Evolutionary conservation across 768 basidiomycete species (phyloP).

Genomic region (Boletus eberwhitei): DNA sequence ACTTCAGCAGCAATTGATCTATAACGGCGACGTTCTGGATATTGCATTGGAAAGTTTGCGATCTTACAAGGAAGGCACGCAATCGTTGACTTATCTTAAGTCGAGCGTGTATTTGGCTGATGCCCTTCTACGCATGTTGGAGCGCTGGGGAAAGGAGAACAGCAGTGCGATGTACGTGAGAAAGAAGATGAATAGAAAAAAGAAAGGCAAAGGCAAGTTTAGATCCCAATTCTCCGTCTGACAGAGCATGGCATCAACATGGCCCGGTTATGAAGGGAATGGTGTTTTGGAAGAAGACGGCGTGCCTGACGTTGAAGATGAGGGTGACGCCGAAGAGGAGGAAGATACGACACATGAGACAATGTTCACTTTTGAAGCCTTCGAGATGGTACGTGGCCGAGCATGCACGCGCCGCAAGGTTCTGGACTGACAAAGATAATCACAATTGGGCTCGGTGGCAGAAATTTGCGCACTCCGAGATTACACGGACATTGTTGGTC

Average conservation of each 20-base stretch:
- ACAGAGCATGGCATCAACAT: slow-evolving; percentile 10
- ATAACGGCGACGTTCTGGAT: slow-evolving; percentile 93
- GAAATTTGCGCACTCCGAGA: slow-evolving; percentile 88
- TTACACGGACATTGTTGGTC: slow-evolving; percentile 77
- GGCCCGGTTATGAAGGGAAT: slow-evolving; percentile 30
- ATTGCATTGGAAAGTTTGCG: slow-evolving; percentile 75
- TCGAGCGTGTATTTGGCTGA: slow-evolving; percentile 82
- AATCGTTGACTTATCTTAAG: slow-evolving; percentile 79
- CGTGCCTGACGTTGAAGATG: slow-evolving; percentile 66
- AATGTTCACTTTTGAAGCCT: slow-evolving; percentile 87
- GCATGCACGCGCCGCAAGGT: slow-evolving; percentile 15
- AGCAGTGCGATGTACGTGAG: slow-evolving; percentile 70
- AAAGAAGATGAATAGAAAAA: slow-evolving; percentile 52
- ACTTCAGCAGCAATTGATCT: slow-evolving; percentile 88
- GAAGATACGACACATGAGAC: slow-evolving; percentile 77
- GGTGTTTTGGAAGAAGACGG: slow-evolving; percentile 52
- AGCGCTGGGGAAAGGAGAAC: slow-evolving; percentile 76
- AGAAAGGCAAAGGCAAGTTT: slow-evolving; percentile 48
- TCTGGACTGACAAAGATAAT: slow-evolving; percentile 19
- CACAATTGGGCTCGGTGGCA: slow-evolving; percentile 33
- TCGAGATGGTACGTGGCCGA: slow-evolving; percentile 66
- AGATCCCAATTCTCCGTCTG: slow-evolving; percentile 21
- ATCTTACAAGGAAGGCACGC: slow-evolving; percentile 77
- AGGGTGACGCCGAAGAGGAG: slow-evolving; percentile 53
- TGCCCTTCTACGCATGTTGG: slow-evolving; percentile 83